Evolutionary conservation across 2,329 filamentous ascomycete genomes (phyloP), one percentile per base, ranked within the genome.

Genomic region (Zymoseptoria crescenta): DNA sequence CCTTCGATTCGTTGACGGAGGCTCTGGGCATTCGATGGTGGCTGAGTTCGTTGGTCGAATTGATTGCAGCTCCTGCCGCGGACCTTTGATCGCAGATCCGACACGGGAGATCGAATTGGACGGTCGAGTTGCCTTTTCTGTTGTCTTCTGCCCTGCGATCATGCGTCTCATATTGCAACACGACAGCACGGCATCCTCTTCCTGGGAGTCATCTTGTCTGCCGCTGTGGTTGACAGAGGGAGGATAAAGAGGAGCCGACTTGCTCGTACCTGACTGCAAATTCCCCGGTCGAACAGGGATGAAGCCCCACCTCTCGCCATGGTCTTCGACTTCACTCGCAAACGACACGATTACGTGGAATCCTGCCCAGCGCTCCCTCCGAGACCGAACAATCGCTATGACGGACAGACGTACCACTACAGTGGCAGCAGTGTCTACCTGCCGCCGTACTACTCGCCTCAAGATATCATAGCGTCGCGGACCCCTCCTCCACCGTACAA

Each of bases 401-500:
- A 21, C 48, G 19, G 21, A 6, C 19, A 55, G 8, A n/a, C 19
- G 4, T 35, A 49, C 30, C 20, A 50, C 28, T 9, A n/a, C 27
- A 19, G 27, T 27, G 24, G 35, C 30, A 13, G 4, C 20, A 28
- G 29, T 24, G 30, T 28, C 29, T 19, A 45, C n/a, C 35, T 45
- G 35, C 35, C 35, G 7, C 35, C 35, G n/a, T 16, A 16, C 35
- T 45, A 45, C 35, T 48, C 21, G 49, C 13, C 21, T 41, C 49
- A 52, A 41, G 53, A 35, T 30, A 20, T 19, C 58, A 24, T 24
- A 53, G 49, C 48, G 55, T 4, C 57, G 59, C 6, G 51, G 52
- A 55, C 56, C n/a, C 62, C 62, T 28, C 62, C 60, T 30, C 62
- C 62, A 51, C 60, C 60, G 8, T 64, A 64, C 58, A 56, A 64